A percentile compares a stretch with the other conserved stretches of the same genome.
Evolutionary conservation across 306 rosid species (phyloP).

Genomic region (Macrotyloma uniflorum): DNA sequence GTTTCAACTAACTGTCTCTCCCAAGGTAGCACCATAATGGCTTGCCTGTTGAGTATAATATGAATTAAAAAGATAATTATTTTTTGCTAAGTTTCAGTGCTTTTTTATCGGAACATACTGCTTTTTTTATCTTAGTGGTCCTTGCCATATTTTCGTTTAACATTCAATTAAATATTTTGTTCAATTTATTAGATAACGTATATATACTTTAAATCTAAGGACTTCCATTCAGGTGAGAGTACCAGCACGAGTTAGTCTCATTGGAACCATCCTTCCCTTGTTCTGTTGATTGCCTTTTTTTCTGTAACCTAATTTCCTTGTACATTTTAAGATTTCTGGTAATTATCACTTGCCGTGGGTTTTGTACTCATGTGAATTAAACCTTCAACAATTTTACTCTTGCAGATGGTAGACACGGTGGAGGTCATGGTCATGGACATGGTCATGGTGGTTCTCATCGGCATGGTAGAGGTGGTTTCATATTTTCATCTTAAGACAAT

Average conservation of each 20-base stretch:
- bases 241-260: neutral
- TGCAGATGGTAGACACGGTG: constrained; percentile 91
- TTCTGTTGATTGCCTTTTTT: constrained; percentile 11
- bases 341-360: constrained; percentile 12
- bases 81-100: constrained; percentile 3
- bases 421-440: constrained; percentile 55
- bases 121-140: neutral
- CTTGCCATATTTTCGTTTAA: neutral
- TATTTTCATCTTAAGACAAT: constrained; percentile 37
- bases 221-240: neutral
- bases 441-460: constrained; percentile 75
- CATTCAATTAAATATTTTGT: neutral
- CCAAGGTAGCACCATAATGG: neutral
- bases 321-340: constrained; percentile 5
- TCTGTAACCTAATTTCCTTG: neutral
- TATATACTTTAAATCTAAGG: neutral
- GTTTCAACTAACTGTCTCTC: neutral
- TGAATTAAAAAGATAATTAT: neutral
- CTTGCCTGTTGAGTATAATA: neutral
- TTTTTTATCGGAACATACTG: neutral
- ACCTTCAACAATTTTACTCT: constrained; percentile 24
- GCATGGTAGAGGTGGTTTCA: constrained; percentile 74
- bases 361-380: constrained; percentile 21
- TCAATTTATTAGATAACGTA: neutral
- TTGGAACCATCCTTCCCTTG: constrained; percentile 9